phyloP scores from a whole-genome alignment of 2,329 filamentous ascomycete genomes.

The Clathrospora elynae region DNA sequence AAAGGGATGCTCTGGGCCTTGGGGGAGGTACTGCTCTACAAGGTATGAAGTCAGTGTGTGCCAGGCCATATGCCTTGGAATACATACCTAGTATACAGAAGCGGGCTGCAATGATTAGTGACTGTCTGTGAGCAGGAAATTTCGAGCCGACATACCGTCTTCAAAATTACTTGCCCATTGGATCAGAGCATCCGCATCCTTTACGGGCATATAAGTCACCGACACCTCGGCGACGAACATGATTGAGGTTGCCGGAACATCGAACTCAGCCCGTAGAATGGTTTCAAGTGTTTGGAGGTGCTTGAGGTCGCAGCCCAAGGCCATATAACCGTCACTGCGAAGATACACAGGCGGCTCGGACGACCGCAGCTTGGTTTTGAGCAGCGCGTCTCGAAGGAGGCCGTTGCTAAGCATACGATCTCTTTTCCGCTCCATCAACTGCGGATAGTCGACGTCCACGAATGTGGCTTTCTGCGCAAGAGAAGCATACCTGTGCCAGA shows the following conservation, averaged over 20 bases:
- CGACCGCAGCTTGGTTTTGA: constrained; percentile 33
- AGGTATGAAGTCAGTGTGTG: constrained; percentile 6
- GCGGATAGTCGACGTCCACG: constrained; percentile 84
- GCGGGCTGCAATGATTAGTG: constrained; percentile 58
- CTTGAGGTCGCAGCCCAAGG: constrained; percentile 80
- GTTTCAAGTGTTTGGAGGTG: constrained; percentile 66
- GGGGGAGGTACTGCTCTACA: constrained; percentile 78
- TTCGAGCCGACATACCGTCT: constrained; percentile 59
- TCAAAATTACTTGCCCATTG: constrained; percentile 75
- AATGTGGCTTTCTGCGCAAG: constrained; percentile 67
- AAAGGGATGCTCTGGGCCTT: constrained; percentile 79
- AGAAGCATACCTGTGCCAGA: constrained; percentile 68
- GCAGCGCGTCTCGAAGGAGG: constrained; percentile 49
- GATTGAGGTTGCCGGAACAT: constrained; percentile 64
- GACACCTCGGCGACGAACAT: constrained; percentile 90
- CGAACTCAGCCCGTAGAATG: constrained; percentile 63
- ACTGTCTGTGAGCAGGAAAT: not conserved
- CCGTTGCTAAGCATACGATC: constrained; percentile 65
- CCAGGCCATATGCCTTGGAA: not conserved
- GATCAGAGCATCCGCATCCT: constrained; percentile 74
- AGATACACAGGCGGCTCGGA: constrained; percentile 38
- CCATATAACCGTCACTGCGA: constrained; percentile 71
- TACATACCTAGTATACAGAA: constrained; percentile 71
- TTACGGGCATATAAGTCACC: constrained; percentile 83
- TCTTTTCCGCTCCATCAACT: constrained; percentile 76